Conservation (phyloP, 345 rosid species). For the Psidium friedrichsthalianum region DNA sequence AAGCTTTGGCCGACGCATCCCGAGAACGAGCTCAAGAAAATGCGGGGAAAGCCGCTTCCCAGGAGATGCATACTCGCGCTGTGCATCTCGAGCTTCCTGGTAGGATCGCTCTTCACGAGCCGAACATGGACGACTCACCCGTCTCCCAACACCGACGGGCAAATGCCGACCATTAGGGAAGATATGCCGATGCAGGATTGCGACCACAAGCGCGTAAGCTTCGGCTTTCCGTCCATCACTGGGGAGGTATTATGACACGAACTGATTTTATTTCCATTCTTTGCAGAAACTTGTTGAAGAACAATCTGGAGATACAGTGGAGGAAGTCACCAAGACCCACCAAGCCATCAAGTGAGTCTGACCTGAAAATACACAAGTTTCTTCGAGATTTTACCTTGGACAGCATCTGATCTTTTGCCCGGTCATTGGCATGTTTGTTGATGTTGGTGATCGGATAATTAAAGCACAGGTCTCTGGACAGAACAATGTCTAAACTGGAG, state of each 20-base stretch:
- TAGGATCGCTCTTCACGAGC: constrained; percentile 52
- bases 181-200: constrained; percentile 21
- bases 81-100: constrained; percentile 64
- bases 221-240: background rate
- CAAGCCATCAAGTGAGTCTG: constrained; percentile 48
- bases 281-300: constrained; percentile 52
- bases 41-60: constrained; percentile 58
- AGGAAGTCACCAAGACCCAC: constrained; percentile 61
- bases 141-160: constrained; percentile 7
- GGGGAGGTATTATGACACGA: background rate
- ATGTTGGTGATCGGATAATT: background rate
- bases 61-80: constrained; percentile 50
- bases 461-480: constrained; percentile 49
- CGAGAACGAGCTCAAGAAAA: constrained; percentile 25
- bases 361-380: background rate
- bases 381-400: background rate
- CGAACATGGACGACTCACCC: constrained; percentile 20
- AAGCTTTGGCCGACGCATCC: constrained; percentile 6
- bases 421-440: background rate
- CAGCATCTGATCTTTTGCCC: background rate
- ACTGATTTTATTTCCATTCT: background rate
- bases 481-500: constrained; percentile 53
- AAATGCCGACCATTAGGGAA: constrained; percentile 9
- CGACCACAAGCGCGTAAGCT: constrained; percentile 63
- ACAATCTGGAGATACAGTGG: constrained; percentile 42